Percentiles rank a stretch among this genome's conserved stretches.
Conservation (phyloP, 768 basidiomycete species). For the Pluteus cervinus region DNA sequence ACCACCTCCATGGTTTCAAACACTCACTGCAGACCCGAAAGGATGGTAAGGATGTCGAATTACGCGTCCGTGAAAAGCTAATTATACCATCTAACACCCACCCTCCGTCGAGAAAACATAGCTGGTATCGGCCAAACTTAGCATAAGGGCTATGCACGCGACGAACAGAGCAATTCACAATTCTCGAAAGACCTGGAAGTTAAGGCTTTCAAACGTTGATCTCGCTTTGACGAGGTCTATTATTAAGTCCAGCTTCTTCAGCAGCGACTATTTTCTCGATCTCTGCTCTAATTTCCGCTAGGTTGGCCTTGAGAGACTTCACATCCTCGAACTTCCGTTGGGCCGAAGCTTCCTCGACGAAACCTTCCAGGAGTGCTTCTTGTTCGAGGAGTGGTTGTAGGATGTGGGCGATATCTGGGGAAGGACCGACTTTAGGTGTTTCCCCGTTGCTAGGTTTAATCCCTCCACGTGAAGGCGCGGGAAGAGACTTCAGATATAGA, state of each 20-base stretch:
- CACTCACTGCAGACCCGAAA: not conserved
- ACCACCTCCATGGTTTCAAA: too few species aligned
- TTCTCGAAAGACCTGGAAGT: not conserved
- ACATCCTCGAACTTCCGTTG: constrained; percentile 96
- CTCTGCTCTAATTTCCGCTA: constrained; percentile 80
- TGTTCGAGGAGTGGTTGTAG: constrained; percentile 92
- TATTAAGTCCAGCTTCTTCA: constrained; percentile 9
- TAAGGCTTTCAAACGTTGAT: not conserved
- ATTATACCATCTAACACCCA: too few species aligned
- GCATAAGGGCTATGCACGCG: too few species aligned
- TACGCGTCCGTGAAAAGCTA: too few species aligned
- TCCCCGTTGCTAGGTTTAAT: constrained; percentile 9
- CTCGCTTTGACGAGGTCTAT: not conserved
- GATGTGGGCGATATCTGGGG: constrained; percentile 62
- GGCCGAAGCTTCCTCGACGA: constrained; percentile 84
- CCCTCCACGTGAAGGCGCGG: constrained; percentile 38
- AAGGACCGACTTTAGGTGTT: constrained; percentile 39
- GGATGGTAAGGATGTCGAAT: not conserved
- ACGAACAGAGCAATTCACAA: too few species aligned
- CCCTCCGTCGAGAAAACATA: too few species aligned
- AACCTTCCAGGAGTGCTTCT: constrained; percentile 85
- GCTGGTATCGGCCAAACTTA: too few species aligned
- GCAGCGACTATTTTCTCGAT: constrained; percentile 60
- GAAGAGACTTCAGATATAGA: constrained; percentile 37
- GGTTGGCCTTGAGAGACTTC: constrained; percentile 71